Evolutionary conservation across 2,329 filamentous ascomycete genomes (phyloP), one percentile per base, ranked within the genome.

Genomic region (Chrysosporium keratinophilum): DNA sequence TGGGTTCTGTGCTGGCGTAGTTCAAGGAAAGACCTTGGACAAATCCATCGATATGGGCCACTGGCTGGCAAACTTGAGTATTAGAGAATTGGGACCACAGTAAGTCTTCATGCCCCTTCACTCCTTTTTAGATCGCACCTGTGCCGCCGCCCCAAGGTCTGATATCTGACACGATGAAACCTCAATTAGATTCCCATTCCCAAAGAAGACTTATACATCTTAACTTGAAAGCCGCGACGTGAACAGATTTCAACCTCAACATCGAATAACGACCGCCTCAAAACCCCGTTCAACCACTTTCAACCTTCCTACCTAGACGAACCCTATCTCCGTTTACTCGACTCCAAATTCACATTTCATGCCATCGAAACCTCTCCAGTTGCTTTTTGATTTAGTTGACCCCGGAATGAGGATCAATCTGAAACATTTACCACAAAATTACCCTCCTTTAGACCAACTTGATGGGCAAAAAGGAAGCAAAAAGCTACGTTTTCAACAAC

Each of bases 41-140:
- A 81, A 83, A 61, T 80, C 80, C 65, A 79, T 98, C 63, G 87
- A 96, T 70, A 87, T 93, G 80, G 93, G 93, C 60, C 90, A 96
- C 74, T 98, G 93, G 93, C 81, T 98, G 61, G 93, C 93, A 48
- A 85, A 85, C 67, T 78, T 95, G 65, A 93, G 89, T 78, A 91
- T 98, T 70, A 84, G 91, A 76, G 90, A 97, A 75, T 78, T 96
- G 64, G 93, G 93, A 64, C 90, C 91, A 74, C 93, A 89, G 85
- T 97, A 85, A 79, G 87, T 47, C 17, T 14, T 35, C 19, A 5
- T 11, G n/a, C 28, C 28, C 14, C 7, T 45, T n/a, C 9, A 28
- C 23, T 40, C 37, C 37, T 15, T n/a, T 42, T 19, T 5, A 42
- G 10, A 14, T 15, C 17, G n/a, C n/a, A 23, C 14, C 23, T 44